phyloP scores from a whole-genome alignment of 2,329 filamentous ascomycete genomes.

The Aspergillus tubingensis region DNA sequence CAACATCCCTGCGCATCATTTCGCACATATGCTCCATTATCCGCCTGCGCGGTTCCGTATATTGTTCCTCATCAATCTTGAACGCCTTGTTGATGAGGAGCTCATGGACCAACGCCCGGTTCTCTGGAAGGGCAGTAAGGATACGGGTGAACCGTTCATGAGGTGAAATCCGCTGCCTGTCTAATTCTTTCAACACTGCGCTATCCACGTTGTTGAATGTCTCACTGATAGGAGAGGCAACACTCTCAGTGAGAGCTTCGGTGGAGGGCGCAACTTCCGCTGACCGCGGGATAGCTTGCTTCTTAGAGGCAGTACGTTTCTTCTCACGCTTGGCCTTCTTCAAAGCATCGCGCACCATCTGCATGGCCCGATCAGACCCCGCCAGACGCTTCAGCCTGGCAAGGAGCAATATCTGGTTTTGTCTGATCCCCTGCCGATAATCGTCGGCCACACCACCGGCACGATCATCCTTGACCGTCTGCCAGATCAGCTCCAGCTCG shows the following conservation, averaged over 20 bases:
- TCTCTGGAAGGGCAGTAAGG: slow-evolving; percentile 62
- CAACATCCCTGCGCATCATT: slow-evolving; percentile 60
- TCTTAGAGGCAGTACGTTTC: slow-evolving; percentile 51
- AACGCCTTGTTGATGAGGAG: slow-evolving; percentile 65
- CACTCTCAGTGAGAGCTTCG: slow-evolving; percentile 40
- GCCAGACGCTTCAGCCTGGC: slow-evolving; percentile 64
- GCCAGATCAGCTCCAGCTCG: slow-evolving; percentile 67
- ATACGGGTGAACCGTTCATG: slow-evolving; percentile 52
- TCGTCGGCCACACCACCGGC: slow-evolving; percentile 64
- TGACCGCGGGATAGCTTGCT: slow-evolving; percentile 60
- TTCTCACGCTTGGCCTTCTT: slow-evolving; percentile 59
- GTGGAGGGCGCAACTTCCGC: slow-evolving; percentile 43
- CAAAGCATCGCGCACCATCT: slow-evolving; percentile 61
- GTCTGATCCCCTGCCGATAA: slow-evolving; percentile 65
- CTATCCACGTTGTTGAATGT: slow-evolving; percentile 42
- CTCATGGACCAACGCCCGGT: slow-evolving; percentile 64
- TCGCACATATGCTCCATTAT: slow-evolving; percentile 62
- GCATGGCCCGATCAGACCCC: slow-evolving; percentile 61
- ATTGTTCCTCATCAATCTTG: slow-evolving; percentile 56
- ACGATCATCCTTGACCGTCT: slow-evolving; percentile 65
- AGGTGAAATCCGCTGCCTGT: slow-evolving; percentile 37
- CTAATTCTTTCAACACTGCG: slow-evolving; percentile 37
- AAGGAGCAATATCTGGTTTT: slow-evolving; percentile 65
- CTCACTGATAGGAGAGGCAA: slow-evolving; percentile 43
- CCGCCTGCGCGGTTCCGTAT: slow-evolving; percentile 54